Base-by-base conservation (phyloP, 2,329 filamentous ascomycete species). In the Reticulascus tulasneorum region DNA sequence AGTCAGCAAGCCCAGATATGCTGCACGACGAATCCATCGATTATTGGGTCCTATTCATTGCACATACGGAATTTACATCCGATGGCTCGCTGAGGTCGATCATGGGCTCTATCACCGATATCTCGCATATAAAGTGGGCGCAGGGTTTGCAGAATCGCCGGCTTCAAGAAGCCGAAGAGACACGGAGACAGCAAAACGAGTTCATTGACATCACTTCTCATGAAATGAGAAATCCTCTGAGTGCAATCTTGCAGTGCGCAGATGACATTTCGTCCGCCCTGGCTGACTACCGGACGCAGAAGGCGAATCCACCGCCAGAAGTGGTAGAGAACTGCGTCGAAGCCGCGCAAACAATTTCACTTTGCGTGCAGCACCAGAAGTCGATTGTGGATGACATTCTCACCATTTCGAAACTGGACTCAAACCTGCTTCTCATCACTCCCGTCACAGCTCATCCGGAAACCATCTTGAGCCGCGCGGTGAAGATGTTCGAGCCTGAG, bases 401-500 rank as follows among this genome's bases (percentile, higher is more conserved):
- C 6, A 71, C 67, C 6, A 56, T 71, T 19, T 66, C 61, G 37
- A 74, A 77, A 48, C 65, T 77, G 15, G 73, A 77, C 45, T 74
- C 69, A 12, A 70, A 70, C 16, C 63, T 77, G 46, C 56, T 79
- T 4, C 62, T 76, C 45, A 70, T 79, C 22, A 77, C 73, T 3
- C 74, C 73, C 1, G 67, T 74, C 0, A 63, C 71, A 31, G 62
- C 69, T 2, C 69, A 73, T 46, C 75, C 75, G 1, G 49, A 70
- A 24, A 65, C 66, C 7, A 67, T 78, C 10, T 66, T 76, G 7
- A 65, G 70, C 37, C 60, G 70, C 18, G 73, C 72, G 0, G 48
- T 77, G 32, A 76, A 75, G 50, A 79, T 79, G 73, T 75, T 77
- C 43, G 72, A 77, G 49, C 69, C 71, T 11, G 72, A 77, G 46